Conservation (phyloP, 2,329 filamentous ascomycete genomes). For the Neofusicoccum sp. region DNA sequence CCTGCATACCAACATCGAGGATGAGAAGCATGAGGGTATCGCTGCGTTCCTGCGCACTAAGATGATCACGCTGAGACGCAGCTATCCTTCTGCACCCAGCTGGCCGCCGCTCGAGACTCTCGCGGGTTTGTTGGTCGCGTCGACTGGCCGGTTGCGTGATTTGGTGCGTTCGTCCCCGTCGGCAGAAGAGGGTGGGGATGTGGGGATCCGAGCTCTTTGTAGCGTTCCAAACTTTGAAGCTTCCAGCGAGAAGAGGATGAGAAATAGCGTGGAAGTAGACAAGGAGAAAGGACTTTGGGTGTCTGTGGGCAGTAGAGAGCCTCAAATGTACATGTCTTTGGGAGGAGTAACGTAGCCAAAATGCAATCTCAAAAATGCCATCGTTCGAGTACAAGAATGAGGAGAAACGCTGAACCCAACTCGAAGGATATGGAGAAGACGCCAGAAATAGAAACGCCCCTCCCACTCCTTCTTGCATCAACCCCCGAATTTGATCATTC, state of each 20-base stretch:
- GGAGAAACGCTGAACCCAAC: not conserved
- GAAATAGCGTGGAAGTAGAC: not conserved
- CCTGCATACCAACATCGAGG: conserved; percentile 31
- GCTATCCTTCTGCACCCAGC: conserved; percentile 41
- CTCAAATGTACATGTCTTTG: conserved; percentile 3
- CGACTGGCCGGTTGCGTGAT: conserved; percentile 57
- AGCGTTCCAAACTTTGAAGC: not conserved
- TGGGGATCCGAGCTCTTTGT: not conserved
- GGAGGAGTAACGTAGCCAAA: not conserved
- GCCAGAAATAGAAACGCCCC: conserved; percentile 1
- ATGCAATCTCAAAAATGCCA: conserved; percentile 3
- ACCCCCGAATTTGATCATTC: not conserved
- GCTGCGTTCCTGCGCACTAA: conserved; percentile 33
- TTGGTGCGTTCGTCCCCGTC: conserved; percentile 55
- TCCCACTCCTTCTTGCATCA: conserved; percentile 6
- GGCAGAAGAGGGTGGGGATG: not conserved
- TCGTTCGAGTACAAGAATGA: not conserved
- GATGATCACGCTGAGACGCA: conserved; percentile 30
- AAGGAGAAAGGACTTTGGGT: not conserved
- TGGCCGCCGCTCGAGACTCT: conserved; percentile 58
- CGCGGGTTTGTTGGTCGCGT: conserved; percentile 54
- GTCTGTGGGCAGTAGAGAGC: conserved; percentile 1
- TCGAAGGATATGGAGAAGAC: not conserved
- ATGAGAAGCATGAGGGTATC: conserved; percentile 33
- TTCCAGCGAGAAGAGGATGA: not conserved